Evolutionary conservation across 108 stramenopile species (phyloP), one percentile per base, ranked within the genome.

Genomic region (Nitzschia inconspicua): DNA sequence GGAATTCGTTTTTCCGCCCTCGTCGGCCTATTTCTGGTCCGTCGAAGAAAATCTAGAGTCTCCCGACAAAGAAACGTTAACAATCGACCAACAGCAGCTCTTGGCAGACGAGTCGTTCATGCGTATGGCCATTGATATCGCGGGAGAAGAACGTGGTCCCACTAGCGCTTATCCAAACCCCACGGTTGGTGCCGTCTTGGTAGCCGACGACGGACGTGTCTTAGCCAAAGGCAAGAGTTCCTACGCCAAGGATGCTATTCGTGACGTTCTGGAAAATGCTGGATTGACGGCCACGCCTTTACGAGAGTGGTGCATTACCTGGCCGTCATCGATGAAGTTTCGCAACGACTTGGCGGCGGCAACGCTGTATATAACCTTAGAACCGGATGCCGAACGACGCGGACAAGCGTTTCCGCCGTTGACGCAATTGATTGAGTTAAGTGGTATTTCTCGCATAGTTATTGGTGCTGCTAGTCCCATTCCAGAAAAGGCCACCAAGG

Each of bases 301-400:
- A 9, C 51, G 72, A 9, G 90, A 88, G 47, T 91, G 90, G 90
- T 86, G 80, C 47, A 78, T 91, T 23, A 55, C 73, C 8, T 91
- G 86, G 86, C 83, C 85, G 2, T 53, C 77, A 1, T 60, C 77
- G 42, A 49, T 57, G 20, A 58, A 73, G 22, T 65, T 88, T 36
- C 76, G 89, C 10, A 55, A 66, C 10, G 75, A 79, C 57, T 42
- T 91, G 40, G 32, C 72, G 1, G 41, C 69, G n/a, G 59, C 73
- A 20, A 91, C 90, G 3, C 41, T 91, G 41, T 91, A 91, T 55
- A 71, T 88, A 27, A 91, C 90, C 0, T 55, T 91, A 61, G 90
- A 91, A 44, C 90, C 90, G 8, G 68, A 61, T 22, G 49, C 69
- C 24, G 60, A 79, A 28, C 65, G 85, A 13, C 72, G 74, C 23